Evolutionary conservation across 2,329 filamentous ascomycete genomes (phyloP).

Genomic region (Tolypocladium pustulatum): DNA sequence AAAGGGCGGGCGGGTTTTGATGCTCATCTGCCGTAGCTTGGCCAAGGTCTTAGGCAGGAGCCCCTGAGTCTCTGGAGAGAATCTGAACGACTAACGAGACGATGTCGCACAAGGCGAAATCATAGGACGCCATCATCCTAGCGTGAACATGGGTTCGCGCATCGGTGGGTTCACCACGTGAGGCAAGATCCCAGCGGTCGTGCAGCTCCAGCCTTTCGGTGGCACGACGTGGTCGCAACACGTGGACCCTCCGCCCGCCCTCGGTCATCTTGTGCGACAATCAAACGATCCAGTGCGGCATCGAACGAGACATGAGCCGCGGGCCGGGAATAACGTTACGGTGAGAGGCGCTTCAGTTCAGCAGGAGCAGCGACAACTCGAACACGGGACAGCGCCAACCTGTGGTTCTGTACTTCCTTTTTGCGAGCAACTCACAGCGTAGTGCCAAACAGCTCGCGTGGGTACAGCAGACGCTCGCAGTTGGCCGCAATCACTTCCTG

Average conservation of each 20-base stretch:
- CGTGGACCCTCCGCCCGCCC: conserved; percentile 8
- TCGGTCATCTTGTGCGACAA: not conserved
- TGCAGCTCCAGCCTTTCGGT: conserved; percentile 6
- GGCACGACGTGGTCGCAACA: conserved; percentile 7
- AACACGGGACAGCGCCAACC: not conserved
- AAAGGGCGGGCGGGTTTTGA: not conserved
- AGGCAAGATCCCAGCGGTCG: conserved; percentile 5
- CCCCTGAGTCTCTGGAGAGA: not conserved
- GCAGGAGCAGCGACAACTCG: not conserved
- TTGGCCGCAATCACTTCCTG: not conserved
- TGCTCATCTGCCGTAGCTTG: not conserved
- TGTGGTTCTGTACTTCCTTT: not conserved
- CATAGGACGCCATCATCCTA: not conserved
- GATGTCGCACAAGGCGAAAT: not conserved
- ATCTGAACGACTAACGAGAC: not conserved
- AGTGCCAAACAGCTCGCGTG: not conserved
- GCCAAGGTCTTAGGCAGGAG: not conserved
- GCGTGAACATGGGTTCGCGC: conserved; percentile 8
- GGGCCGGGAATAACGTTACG: not conserved
- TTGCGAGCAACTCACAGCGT: not conserved
- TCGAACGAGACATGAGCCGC: not conserved
- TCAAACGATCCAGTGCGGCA: not conserved
- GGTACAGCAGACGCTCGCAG: not conserved
- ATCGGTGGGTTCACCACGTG: conserved; percentile 11
- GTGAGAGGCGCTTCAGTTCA: not conserved